Percentiles rank a stretch among this genome's conserved stretches.
Conservation (phyloP, 2,329 filamentous ascomycete species). For the Fusarium siculi region DNA sequence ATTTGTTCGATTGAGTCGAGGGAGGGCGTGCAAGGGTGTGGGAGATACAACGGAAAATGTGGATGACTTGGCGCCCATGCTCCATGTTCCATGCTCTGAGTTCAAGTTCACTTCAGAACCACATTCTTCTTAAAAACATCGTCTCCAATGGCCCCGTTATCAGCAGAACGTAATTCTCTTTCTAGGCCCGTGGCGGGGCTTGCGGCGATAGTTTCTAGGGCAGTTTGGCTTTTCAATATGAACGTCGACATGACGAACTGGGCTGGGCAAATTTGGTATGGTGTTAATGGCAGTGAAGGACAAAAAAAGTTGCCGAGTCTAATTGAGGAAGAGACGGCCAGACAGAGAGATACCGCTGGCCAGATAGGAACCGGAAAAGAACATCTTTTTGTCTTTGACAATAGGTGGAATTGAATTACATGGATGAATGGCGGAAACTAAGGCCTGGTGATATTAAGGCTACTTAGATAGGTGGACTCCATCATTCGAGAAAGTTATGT, state of each 20-base stretch:
- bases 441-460: constrained; percentile 6
- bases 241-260: constrained; percentile 20
- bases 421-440: constrained; percentile 9
- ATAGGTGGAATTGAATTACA: background rate
- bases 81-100: constrained; percentile 30
- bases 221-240: constrained; percentile 1
- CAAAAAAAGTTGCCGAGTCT: constrained; percentile 18
- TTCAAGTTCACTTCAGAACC: constrained; percentile 23
- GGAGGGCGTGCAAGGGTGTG: constrained; percentile 42
- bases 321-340: background rate
- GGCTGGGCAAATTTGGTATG: constrained; percentile 12
- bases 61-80: constrained; percentile 44
- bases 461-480: background rate
- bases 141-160: background rate
- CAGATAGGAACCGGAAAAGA: constrained; percentile 5
- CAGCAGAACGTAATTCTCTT: background rate
- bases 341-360: constrained; percentile 16
- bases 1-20: constrained; percentile 34
- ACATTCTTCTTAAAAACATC: constrained; percentile 18
- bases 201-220: background rate
- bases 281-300: background rate
- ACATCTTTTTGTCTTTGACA: constrained; percentile 9
- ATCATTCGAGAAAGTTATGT: constrained; percentile 1
- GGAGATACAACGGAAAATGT: constrained; percentile 43
- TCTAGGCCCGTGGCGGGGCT: background rate